A percentile compares a stretch with the other conserved stretches of the same genome.
These are phyloP conservation scores for Candida mattraensis DNA, from an alignment of 805 yeast species.

Conservation along the genomic window DNA sequence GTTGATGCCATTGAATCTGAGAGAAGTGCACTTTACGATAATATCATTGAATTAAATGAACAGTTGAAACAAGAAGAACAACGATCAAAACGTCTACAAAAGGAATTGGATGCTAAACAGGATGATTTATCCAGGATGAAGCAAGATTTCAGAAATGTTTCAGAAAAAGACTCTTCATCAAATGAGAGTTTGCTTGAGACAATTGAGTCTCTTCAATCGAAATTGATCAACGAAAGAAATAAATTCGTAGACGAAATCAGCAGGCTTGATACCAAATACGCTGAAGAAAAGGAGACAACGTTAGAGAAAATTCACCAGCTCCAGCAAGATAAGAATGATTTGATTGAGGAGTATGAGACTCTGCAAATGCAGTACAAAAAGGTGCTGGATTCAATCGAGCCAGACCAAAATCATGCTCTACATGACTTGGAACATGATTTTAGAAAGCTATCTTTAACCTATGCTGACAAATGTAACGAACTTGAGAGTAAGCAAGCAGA, in stretches of 20 bases:
- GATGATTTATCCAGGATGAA: slow-evolving; percentile 2
- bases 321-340: slow-evolving; percentile 36
- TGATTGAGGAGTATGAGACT: slow-evolving; percentile 38
- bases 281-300: slow-evolving; percentile 33
- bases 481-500: slow-evolving; percentile 23
- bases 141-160: slow-evolving; percentile 3
- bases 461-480: slow-evolving; percentile 30
- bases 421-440: slow-evolving; percentile 38
- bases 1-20: slow-evolving; percentile 32
- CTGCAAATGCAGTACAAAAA: slow-evolving; percentile 26
- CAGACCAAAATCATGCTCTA: slow-evolving; percentile 8
- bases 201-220: slow-evolving; percentile 13
- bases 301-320: slow-evolving; percentile 36
- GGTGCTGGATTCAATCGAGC: slow-evolving; percentile 11
- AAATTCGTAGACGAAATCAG: slow-evolving; percentile 17
- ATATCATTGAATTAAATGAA: slow-evolving; percentile 16
- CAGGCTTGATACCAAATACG: slow-evolving; percentile 15
- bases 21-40: slow-evolving; percentile 21
- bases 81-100: slow-evolving; percentile 21
- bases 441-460: slow-evolving; percentile 36
- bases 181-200: slow-evolving; percentile 15
- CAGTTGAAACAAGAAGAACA: slow-evolving; percentile 14
- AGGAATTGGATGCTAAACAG: slow-evolving; percentile 11
- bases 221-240: slow-evolving; percentile 16
- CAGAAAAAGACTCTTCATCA: slow-evolving; percentile 17